Evolutionary conservation across 345 rosid species (phyloP), one percentile per base, ranked within the genome.

Genomic region (Gossypium sturtianum): DNA sequence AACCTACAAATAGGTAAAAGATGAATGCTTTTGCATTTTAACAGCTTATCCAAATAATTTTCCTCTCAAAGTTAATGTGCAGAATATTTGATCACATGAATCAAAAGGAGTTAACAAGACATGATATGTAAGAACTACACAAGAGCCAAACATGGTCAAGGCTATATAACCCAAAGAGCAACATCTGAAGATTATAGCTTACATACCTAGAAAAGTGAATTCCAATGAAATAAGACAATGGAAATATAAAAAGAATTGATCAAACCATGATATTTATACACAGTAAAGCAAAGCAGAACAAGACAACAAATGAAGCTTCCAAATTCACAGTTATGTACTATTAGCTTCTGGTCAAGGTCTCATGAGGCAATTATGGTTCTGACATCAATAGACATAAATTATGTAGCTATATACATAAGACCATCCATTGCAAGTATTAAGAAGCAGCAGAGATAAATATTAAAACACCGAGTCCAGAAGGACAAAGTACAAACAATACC

Each of bases 1-100:
- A 95, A 95, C 90, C 99, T 95, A 82, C 62, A 58, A 83, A 34
- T 25, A 81, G 22, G 66, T 74, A 75, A 74, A 80, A 62, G 60
- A 66, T 59, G 66, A 71, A 57, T 73, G 25, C 57, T 52, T 19
- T 19, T 29, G 6, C n/a, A 48, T 38, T 25, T 6, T 47, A 49
- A 63, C 17, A 74, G 52, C 49, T 74, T 25, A 51, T 47, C 19
- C 52, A 22, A 73, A 25, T 11, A 58, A 51, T 19, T 47, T 52
- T 27, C 11, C 53, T 27, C 13, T 52, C 56, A 9, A 48, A 48
- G 23, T 45, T 20, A 25, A 22, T 8, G 52, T 3, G 17, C 23
- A 22, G 22, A 57, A 44, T 72, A 60, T 43, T 20, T 23, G 49
- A 29, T 73, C 58, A 17, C 51, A 73, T 3, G 48, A 59, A 59